Conservation (phyloP, 2,329 filamentous ascomycete genomes). For the Mariannaea sp. region DNA sequence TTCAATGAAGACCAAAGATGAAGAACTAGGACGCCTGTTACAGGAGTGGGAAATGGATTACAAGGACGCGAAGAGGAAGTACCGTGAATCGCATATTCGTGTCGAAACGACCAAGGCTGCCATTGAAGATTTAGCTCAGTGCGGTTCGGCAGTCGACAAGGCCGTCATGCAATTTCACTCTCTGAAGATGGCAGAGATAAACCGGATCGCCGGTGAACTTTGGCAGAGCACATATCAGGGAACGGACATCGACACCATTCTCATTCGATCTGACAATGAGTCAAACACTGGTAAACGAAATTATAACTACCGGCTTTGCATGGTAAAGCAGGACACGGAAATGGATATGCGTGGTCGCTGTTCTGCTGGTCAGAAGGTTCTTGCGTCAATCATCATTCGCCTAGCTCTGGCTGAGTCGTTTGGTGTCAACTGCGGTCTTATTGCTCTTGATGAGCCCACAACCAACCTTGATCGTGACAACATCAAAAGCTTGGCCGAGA, state of each 20-base stretch:
- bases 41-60: conserved; percentile 86
- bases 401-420: conserved; percentile 96
- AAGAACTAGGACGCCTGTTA: conserved; percentile 73
- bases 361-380: conserved; percentile 93
- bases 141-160: conserved; percentile 83
- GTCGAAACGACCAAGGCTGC: conserved; percentile 92
- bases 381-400: conserved; percentile 96
- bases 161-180: conserved; percentile 97
- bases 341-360: conserved; percentile 99
- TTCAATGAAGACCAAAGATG: conserved; percentile 81
- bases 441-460: conserved; percentile 95
- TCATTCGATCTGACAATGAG: conserved; percentile 92
- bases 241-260: conserved; percentile 94
- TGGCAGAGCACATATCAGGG: conserved; percentile 97
- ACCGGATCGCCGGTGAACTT: conserved; percentile 91
- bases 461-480: conserved; percentile 97
- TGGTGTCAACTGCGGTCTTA: conserved; percentile 92
- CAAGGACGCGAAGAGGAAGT: conserved; percentile 77
- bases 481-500: conserved; percentile 84
- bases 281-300: conserved; percentile 71
- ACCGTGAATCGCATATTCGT: conserved; percentile 85
- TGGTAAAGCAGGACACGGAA: conserved; percentile 96
- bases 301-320: conserved; percentile 97
- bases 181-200: conserved; percentile 98
- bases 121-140: conserved; percentile 85